These are phyloP conservation scores for Aspergillus cavernicola DNA, from an alignment of 495 filamentous ascomycete species.

Conservation along the genomic window DNA sequence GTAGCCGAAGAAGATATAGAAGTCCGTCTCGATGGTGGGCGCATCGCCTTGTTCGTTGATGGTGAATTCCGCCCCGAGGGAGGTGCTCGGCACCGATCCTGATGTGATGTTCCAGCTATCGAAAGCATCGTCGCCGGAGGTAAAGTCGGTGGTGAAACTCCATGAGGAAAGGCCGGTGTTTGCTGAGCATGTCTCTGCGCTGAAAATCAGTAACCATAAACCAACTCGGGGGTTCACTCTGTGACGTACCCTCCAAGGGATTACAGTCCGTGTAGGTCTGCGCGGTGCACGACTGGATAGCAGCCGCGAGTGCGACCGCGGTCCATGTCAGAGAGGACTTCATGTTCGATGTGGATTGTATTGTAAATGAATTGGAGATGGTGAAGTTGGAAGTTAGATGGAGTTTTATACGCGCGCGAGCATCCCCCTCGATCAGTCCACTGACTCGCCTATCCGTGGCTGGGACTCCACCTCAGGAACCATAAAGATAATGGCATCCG, in stretches of 20 bases:
- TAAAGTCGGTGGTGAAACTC: conserved; percentile 62
- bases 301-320: conserved; percentile 1
- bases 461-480: not conserved
- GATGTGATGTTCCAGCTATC: conserved; percentile 59
- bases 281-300: conserved; percentile 11
- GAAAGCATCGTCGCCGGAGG: conserved; percentile 43
- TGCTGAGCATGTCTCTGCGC: conserved; percentile 56
- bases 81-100: conserved; percentile 45
- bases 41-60: conserved; percentile 67
- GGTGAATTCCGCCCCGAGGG: conserved; percentile 63
- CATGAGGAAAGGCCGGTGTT: conserved; percentile 59
- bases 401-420: not conserved
- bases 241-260: conserved; percentile 27
- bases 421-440: too few relatives aligned
- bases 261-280: conserved; percentile 45
- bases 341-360: not conserved
- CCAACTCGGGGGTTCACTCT: not conserved
- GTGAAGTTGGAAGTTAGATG: not conserved
- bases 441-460: not conserved
- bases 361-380: not conserved
- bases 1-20: conserved; percentile 76
- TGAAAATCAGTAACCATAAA: not conserved
- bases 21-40: conserved; percentile 68
- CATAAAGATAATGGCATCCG: not conserved
- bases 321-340: not conserved